Conservation (phyloP, 2,329 filamentous ascomycete genomes). For the Colletotrichum sp. region DNA sequence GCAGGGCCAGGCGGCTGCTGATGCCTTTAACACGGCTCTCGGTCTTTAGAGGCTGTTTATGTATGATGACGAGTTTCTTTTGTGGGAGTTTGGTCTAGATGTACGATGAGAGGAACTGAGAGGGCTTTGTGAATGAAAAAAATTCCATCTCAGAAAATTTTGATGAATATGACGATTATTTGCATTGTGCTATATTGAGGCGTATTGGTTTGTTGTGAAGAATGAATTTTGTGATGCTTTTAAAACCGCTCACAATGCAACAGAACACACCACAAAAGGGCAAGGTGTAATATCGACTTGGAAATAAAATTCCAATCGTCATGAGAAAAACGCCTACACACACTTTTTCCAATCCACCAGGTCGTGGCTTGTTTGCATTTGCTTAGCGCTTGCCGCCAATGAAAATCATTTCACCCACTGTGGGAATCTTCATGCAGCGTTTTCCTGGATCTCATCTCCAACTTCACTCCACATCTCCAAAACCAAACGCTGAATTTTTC, state of each 20-base stretch:
- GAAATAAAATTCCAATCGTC: background rate
- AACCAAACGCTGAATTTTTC: background rate
- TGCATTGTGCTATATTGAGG: background rate
- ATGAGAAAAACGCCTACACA: background rate
- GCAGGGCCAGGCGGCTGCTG: conserved; percentile 28
- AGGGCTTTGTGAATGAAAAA: background rate
- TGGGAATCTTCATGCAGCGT: conserved; percentile 12
- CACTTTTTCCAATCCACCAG: background rate
- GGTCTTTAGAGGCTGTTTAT: background rate
- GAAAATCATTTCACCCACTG: background rate
- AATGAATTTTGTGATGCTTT: background rate
- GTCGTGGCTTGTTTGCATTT: background rate
- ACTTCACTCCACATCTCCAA: conserved; percentile 18
- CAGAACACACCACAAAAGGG: background rate
- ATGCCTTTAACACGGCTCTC: conserved; percentile 27
- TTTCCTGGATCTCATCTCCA: conserved; percentile 10
- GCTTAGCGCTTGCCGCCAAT: background rate
- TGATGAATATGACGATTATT: background rate
- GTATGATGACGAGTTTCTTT: background rate
- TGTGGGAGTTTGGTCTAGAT: background rate
- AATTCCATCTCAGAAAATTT: background rate
- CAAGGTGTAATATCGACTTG: background rate
- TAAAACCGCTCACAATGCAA: background rate
- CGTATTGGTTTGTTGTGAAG: accelerated
- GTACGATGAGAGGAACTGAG: background rate